Evolutionary conservation across 495 filamentous ascomycete genomes (phyloP).

Genomic region (Aspergillus steynii): DNA sequence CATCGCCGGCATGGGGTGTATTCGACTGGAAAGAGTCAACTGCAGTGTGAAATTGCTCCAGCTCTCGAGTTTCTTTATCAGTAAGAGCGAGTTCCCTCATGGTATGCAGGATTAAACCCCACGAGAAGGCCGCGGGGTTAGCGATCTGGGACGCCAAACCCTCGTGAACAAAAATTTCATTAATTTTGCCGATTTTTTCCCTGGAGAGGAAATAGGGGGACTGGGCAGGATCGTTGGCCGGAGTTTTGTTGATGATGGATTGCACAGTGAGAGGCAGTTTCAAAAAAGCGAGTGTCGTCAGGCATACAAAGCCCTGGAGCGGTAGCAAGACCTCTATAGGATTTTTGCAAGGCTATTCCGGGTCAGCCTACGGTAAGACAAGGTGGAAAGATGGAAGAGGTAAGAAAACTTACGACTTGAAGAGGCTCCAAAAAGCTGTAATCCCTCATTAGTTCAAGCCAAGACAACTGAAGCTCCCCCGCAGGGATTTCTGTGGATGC

Average conservation of each 20-base stretch:
- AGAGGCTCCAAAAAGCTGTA: conserved; percentile 64
- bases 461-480: conserved; percentile 60
- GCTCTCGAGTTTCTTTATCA: conserved; percentile 58
- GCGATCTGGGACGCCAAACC: conserved; percentile 55
- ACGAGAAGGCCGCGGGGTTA: conserved; percentile 70
- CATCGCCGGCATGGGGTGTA: conserved; percentile 29
- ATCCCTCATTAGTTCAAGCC: conserved; percentile 70
- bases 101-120: conserved; percentile 71
- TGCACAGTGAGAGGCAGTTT: conserved; percentile 55
- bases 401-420: conserved; percentile 48
- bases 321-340: conserved; percentile 55
- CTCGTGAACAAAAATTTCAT: conserved; percentile 55
- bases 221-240: conserved; percentile 25
- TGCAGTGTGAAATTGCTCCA: conserved; percentile 62
- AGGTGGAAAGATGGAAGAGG: neutral
- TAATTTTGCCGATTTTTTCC: conserved; percentile 62
- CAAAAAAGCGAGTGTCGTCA: conserved; percentile 72
- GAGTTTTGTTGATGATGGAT: conserved; percentile 28
- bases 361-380: conserved; percentile 20
- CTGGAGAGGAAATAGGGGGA: conserved; percentile 63
- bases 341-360: conserved; percentile 42
- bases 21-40: conserved; percentile 54
- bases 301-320: conserved; percentile 65
- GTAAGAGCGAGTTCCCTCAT: conserved; percentile 60
- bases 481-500: conserved; percentile 54